Evolutionary conservation across 2,329 filamentous ascomycete genomes (phyloP), one percentile per base, ranked within the genome.

Genomic region (Ceratocystiopsis sp.): DNA sequence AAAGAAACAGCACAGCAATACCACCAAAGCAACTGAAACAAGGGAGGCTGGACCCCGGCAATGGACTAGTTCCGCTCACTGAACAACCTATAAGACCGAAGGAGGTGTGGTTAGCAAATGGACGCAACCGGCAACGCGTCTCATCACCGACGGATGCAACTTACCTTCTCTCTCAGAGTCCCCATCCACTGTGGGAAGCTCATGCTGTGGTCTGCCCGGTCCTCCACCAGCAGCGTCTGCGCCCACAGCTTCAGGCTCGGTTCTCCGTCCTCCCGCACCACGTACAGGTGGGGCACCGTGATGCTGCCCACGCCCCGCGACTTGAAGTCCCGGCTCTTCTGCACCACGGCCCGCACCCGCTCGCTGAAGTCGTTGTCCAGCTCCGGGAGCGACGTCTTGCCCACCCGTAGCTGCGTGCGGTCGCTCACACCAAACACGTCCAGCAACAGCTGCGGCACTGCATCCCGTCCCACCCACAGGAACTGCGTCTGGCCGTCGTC

Each of bases 401-500:
- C 91, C 49, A 95, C 84, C 51, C 85, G 86, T 48, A 98, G 67
- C 56, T 85, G 80, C 35, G 77, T 78, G 56, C 83, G 78, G 61
- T 95, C 87, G 38, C 80, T 70, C 12, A 91, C 71, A 19, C 86
- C 89, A 58, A 98, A 98, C 7, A 96, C 89, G 54, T 98, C 91
- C 42, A 72, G 63, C 36, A 96, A 68, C 32, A 98, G 71, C 56
- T 93, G 85, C 1, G 86, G 85, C 25, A 98, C 85, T 1, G 89
- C 81, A 52, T 98, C 89, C 34, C 87, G 78, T 14, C 91, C 91
- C 17, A 96, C 73, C 91, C 91, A 98, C 40, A 98, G 64, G 71
- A 98, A 98, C 59, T 98, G 91, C 7, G 85, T 95, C 61, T 95
- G 89, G 3, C 87, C 87, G 55, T 98, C 91, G 54, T 98, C 91